phyloP scores from a whole-genome alignment of 2,329 filamentous ascomycete species.

The Venturia aucupariae region DNA sequence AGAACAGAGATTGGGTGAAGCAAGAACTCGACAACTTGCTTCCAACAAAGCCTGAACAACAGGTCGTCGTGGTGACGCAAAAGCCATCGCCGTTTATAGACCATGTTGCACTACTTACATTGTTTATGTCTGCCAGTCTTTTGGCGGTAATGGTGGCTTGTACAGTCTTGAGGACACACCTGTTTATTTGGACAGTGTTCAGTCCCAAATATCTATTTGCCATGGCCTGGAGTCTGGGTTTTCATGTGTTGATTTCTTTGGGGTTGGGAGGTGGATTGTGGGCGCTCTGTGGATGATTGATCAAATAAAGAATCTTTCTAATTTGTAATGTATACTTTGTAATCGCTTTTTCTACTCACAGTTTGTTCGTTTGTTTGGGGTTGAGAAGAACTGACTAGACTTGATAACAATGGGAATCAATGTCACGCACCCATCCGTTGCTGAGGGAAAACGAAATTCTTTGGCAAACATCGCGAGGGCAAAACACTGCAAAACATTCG shows the following conservation, averaged over 20 bases:
- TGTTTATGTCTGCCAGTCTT: slow-evolving; percentile 58
- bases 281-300: slow-evolving; percentile 6
- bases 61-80: neutral
- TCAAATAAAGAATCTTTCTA: neutral
- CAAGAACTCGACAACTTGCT: slow-evolving; percentile 10
- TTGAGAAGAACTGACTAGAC: neutral
- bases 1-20: slow-evolving; percentile 12
- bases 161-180: slow-evolving; percentile 69
- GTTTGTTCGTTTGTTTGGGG: neutral
- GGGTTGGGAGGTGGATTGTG: slow-evolving; percentile 11
- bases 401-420: neutral
- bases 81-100: slow-evolving; percentile 17
- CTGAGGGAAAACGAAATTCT: neutral
- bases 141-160: slow-evolving; percentile 82
- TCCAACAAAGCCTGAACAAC: neutral
- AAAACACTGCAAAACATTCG: neutral
- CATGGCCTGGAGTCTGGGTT: slow-evolving; percentile 76
- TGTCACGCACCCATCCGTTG: neutral
- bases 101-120: slow-evolving; percentile 57
- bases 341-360: neutral
- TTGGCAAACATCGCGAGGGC: neutral
- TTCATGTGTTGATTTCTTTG: slow-evolving; percentile 45
- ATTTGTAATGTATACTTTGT: neutral
- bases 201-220: slow-evolving; percentile 93
- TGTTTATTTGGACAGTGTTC: slow-evolving; percentile 99